phyloP scores from a whole-genome alignment of 2,329 filamentous ascomycete genomes.

The Colletotrichum viniferum region DNA sequence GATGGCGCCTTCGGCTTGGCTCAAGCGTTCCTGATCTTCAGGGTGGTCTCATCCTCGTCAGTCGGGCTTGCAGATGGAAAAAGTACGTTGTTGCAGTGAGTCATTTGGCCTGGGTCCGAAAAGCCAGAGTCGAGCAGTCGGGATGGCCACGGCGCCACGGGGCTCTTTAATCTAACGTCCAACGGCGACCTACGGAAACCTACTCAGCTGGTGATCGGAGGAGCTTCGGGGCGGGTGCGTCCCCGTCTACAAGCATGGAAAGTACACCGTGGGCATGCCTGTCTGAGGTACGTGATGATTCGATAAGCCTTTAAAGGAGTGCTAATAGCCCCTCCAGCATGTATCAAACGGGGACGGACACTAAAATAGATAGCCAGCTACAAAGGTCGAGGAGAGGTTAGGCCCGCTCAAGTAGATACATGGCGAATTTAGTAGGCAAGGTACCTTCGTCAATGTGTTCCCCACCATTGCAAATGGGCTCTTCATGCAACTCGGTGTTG shows the following conservation, averaged over 20 bases:
- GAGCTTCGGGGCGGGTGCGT: neutral
- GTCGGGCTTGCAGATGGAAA: neutral
- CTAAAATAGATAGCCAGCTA: neutral
- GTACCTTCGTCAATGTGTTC: constrained; percentile 4
- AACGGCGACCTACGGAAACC: neutral
- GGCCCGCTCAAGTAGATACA: neutral
- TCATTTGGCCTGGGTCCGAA: neutral
- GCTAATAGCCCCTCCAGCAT: neutral
- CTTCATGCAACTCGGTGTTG: constrained; percentile 6
- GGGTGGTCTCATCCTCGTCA: neutral
- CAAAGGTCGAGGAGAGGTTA: neutral
- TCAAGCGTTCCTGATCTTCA: neutral
- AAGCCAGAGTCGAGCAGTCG: neutral
- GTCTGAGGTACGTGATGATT: neutral
- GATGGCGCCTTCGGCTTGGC: neutral
- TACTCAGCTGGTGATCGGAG: neutral
- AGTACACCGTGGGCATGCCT: neutral
- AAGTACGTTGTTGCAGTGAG: neutral
- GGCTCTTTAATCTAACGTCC: neutral
- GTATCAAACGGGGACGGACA: neutral
- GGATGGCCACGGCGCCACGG: neutral
- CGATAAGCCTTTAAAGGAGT: neutral
- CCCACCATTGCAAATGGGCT: constrained; percentile 12
- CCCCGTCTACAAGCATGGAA: neutral
- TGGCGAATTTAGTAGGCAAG: neutral